Evolutionary conservation across 495 filamentous ascomycete genomes (phyloP).

Genomic region (Parmelia sp.): DNA sequence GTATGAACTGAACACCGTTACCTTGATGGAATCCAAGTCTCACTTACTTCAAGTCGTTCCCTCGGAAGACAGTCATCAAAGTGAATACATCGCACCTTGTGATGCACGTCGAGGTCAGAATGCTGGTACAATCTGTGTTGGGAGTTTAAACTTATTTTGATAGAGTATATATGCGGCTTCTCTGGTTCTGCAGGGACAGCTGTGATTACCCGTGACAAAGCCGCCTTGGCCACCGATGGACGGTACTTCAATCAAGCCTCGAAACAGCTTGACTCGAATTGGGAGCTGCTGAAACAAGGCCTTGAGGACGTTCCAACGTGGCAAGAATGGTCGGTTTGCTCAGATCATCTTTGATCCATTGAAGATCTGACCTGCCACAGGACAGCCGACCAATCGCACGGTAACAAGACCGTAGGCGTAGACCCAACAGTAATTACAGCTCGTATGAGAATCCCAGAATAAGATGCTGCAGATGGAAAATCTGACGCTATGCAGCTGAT

Average conservation of each 20-base stretch:
- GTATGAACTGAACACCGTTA: conserved; percentile 48
- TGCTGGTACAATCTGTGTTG: conserved; percentile 5
- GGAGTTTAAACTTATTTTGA: conserved; percentile 20
- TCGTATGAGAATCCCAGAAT: conserved; percentile 37
- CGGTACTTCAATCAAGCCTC: conserved; percentile 97
- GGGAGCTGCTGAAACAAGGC: conserved; percentile 87
- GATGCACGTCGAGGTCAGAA: conserved; percentile 77
- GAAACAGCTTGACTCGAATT: conserved; percentile 88
- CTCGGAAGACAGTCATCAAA: conserved; percentile 95
- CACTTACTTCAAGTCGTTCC: conserved; percentile 64
- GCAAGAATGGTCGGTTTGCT: conserved; percentile 75
- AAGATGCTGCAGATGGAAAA: not conserved
- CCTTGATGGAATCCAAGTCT: conserved; percentile 13
- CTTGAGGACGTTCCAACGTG: conserved; percentile 91
- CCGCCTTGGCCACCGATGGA: conserved; percentile 89
- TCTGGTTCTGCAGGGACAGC: conserved; percentile 92
- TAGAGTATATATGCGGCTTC: conserved; percentile 87
- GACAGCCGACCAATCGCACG: conserved; percentile 73
- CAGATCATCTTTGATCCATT: not conserved
- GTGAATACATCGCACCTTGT: conserved; percentile 93
- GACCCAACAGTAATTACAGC: conserved; percentile 86
- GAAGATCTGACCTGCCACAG: conserved; percentile 36
- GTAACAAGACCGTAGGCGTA: conserved; percentile 81
- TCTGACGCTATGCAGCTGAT: conserved; percentile 44
- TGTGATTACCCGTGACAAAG: conserved; percentile 78